Conservation (phyloP, 208 protist genomes). For the Porcisia hertigi region DNA sequence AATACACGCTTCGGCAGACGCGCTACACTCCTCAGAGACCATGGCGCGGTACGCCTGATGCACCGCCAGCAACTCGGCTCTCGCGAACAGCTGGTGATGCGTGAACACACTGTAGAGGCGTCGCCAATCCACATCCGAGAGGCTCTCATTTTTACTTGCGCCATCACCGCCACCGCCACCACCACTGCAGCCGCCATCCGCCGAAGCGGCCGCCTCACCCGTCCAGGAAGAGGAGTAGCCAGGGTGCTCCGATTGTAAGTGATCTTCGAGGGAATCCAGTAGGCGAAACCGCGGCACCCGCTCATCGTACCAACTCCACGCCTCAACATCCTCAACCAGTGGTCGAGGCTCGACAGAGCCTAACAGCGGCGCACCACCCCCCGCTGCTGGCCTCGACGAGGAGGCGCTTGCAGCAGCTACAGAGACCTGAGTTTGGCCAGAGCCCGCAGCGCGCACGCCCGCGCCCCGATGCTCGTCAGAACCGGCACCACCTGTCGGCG, state of each 20-base stretch:
- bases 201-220: constrained; percentile 4
- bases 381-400: background rate
- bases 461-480: background rate
- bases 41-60: constrained; percentile 4
- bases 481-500: background rate
- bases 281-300: constrained; percentile 46
- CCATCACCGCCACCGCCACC: background rate
- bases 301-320: constrained; percentile 18
- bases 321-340: constrained; percentile 16
- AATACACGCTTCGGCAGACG: background rate
- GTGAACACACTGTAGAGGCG: constrained; percentile 33
- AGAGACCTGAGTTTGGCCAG: background rate
- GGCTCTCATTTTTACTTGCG: background rate
- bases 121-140: constrained; percentile 41
- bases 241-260: constrained; percentile 30
- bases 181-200: background rate
- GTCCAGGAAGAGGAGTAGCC: constrained; percentile 27
- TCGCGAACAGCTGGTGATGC: constrained; percentile 7
- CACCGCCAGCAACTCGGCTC: constrained; percentile 13
- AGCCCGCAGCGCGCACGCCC: background rate
- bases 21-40: background rate
- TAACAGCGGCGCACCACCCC: background rate
- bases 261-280: constrained; percentile 62
- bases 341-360: constrained; percentile 1
- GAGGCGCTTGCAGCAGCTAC: background rate